Conservation (phyloP, 2,329 filamentous ascomycete species). For the Sarocladium brachiariae region DNA sequence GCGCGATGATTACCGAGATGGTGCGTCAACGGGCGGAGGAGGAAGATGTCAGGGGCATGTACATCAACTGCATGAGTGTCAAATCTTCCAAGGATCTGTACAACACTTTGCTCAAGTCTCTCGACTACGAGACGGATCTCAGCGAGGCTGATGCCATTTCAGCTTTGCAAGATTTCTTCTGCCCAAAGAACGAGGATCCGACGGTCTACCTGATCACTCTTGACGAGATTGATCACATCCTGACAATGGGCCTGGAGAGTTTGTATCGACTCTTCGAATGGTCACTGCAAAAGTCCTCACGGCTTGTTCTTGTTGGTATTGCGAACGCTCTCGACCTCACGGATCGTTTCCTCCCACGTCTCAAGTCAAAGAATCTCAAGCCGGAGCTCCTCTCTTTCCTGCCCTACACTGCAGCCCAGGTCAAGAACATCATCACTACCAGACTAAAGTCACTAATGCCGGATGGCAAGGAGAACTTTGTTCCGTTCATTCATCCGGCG, state of each 20-base stretch:
- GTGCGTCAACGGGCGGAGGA: slow-evolving; percentile 50
- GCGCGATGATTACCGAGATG: slow-evolving; percentile 81
- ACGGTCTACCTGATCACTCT: slow-evolving; percentile 75
- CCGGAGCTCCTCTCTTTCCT: slow-evolving; percentile 86
- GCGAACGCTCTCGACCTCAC: slow-evolving; percentile 95
- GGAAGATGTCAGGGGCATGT: slow-evolving; percentile 58
- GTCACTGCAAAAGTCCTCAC: slow-evolving; percentile 76
- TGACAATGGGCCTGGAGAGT: slow-evolving; percentile 81
- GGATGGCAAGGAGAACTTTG: slow-evolving; percentile 47
- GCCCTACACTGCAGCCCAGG: slow-evolving; percentile 82
- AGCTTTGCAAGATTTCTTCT: slow-evolving; percentile 64
- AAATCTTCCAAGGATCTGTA: slow-evolving; percentile 84
- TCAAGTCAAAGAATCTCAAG: slow-evolving; percentile 89
- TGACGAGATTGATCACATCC: slow-evolving; percentile 91
- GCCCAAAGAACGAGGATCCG: slow-evolving; percentile 52
- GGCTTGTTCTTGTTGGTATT: slow-evolving; percentile 80
- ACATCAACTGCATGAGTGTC: slow-evolving; percentile 96
- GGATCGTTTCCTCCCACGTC: slow-evolving; percentile 84
- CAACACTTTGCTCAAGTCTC: slow-evolving; percentile 65
- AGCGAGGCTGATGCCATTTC: slow-evolving; percentile 61
- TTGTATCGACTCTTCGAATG: slow-evolving; percentile 95
- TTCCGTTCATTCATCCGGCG: slow-evolving; percentile 89
- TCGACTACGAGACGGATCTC: slow-evolving; percentile 51
- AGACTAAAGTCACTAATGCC: slow-evolving; percentile 72
- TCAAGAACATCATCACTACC: slow-evolving; percentile 77